These are phyloP conservation scores for Magnaporthiopsis incrustans DNA, from an alignment of 2,329 filamentous ascomycete genomes.

Conservation along the genomic window DNA sequence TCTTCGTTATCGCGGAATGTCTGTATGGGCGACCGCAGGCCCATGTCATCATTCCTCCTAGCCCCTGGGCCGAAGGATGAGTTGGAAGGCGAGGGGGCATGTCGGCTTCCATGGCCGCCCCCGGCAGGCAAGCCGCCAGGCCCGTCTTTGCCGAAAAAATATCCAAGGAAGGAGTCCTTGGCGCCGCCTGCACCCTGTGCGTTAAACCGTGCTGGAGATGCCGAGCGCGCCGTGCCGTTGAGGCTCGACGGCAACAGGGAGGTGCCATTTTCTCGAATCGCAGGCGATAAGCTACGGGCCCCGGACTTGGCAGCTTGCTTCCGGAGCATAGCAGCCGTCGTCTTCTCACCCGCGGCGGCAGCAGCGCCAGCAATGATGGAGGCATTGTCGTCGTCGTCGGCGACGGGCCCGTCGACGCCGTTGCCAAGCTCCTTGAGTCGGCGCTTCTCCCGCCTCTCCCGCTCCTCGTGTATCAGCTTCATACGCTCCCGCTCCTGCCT, in stretches of 20 bases:
- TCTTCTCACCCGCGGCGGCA: slow-evolving; percentile 37
- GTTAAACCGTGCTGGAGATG: slow-evolving; percentile 55
- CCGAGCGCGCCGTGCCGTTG: slow-evolving; percentile 52
- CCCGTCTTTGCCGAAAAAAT: slow-evolving; percentile 97
- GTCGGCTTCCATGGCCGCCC: slow-evolving; percentile 42
- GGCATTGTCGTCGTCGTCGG: slow-evolving; percentile 54
- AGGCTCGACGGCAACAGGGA: slow-evolving; percentile 52
- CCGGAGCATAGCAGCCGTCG: slow-evolving; percentile 50
- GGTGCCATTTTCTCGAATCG: slow-evolving; percentile 59
- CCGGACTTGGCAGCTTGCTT: slow-evolving; percentile 38
- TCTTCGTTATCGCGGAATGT: slow-evolving; percentile 15
- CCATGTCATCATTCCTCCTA: slow-evolving; percentile 57
- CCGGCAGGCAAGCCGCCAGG: slow-evolving; percentile 35
- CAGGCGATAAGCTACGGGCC: slow-evolving; percentile 73
- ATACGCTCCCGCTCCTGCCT: slow-evolving; percentile 93
- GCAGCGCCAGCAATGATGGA: slow-evolving; percentile 38
- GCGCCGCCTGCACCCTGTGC: slow-evolving; percentile 53
- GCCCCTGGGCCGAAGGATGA: slow-evolving; percentile 79
- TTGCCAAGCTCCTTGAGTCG: slow-evolving; percentile 83
- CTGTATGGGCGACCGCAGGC: slow-evolving; percentile 42
- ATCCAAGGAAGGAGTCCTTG: slow-evolving; percentile 90
- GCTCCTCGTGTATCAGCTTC: slow-evolving; percentile 69
- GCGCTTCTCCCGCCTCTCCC: slow-evolving; percentile 74
- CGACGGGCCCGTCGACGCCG: slow-evolving; percentile 51
- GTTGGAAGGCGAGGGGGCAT: slow-evolving; percentile 72